These are phyloP conservation scores for Calonectria leucothoes DNA, from an alignment of 2,329 filamentous ascomycete species.

Conservation along the genomic window DNA sequence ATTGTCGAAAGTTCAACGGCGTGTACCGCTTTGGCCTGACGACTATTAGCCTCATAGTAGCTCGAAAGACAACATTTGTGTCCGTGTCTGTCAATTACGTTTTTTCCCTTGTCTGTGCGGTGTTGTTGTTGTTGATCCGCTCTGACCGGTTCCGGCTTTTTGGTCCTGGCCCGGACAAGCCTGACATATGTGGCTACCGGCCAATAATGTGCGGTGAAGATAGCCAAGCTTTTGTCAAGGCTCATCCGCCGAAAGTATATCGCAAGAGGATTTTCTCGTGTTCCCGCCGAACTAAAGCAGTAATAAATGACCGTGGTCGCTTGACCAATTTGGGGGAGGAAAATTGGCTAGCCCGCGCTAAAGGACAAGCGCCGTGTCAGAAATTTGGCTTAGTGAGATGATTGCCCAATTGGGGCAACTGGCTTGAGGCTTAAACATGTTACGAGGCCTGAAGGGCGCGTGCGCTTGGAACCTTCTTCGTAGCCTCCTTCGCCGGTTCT, in stretches of 20 bases:
- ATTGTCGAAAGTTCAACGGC: neutral
- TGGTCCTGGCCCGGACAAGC: neutral
- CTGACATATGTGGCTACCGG: neutral
- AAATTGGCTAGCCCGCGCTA: neutral
- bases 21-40: neutral
- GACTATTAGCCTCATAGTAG: neutral
- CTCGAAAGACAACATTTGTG: neutral
- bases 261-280: neutral
- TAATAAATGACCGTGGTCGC: neutral
- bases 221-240: neutral
- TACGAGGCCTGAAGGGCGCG: too few relatives aligned
- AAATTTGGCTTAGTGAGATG: neutral
- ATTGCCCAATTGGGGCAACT: neutral
- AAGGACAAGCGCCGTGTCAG: neutral
- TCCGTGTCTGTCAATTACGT: neutral
- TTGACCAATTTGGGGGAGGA: neutral
- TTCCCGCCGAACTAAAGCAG: neutral
- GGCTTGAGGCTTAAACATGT: neutral
- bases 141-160: neutral
- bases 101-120: neutral
- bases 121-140: too few relatives aligned
- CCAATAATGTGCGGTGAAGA: neutral
- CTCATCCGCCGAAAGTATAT: neutral
- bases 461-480: neutral
- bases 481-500: neutral